A percentile compares a stretch with the other conserved stretches of the same genome.
These are phyloP conservation scores for Vicia villosa DNA, from an alignment of 306 rosid genomes.

Conservation along the genomic window DNA sequence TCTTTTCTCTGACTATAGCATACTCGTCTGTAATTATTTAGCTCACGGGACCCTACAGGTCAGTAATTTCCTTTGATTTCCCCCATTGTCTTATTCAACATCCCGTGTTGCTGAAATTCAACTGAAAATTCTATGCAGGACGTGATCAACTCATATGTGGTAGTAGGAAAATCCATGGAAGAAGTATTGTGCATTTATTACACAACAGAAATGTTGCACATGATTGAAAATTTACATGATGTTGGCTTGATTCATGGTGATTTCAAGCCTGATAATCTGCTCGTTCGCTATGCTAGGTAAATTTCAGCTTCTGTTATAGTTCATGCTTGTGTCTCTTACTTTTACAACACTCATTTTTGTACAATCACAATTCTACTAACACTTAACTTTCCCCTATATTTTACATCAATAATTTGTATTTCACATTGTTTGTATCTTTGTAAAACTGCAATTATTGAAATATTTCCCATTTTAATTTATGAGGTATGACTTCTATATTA, in stretches of 20 bases:
- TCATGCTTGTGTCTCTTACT: constrained; percentile 29
- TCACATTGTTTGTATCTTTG: neutral
- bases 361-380: constrained; percentile 28
- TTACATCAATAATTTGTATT: too few relatives aligned
- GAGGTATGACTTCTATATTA: neutral
- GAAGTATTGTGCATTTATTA: constrained; percentile 83
- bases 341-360: constrained; percentile 25
- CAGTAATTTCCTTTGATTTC: constrained; percentile 26
- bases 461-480: too few relatives aligned
- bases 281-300: constrained; percentile 87
- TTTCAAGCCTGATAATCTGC: constrained; percentile 97
- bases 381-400: too few relatives aligned
- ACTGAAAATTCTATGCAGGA: constrained; percentile 59
- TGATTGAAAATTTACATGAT: constrained; percentile 75
- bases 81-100: constrained; percentile 19
- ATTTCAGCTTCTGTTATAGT: constrained; percentile 26
- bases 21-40: constrained; percentile 73
- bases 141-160: constrained; percentile 71
- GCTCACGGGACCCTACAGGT: constrained; percentile 95
- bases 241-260: constrained; percentile 91
- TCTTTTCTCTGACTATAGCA: constrained; percentile 77
- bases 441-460: constrained; percentile 21
- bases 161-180: constrained; percentile 80
- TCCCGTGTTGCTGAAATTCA: constrained; percentile 29
- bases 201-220: constrained; percentile 85